phyloP scores from a whole-genome alignment of 2,329 filamentous ascomycete genomes.

The Fusarium keratoplasticum region DNA sequence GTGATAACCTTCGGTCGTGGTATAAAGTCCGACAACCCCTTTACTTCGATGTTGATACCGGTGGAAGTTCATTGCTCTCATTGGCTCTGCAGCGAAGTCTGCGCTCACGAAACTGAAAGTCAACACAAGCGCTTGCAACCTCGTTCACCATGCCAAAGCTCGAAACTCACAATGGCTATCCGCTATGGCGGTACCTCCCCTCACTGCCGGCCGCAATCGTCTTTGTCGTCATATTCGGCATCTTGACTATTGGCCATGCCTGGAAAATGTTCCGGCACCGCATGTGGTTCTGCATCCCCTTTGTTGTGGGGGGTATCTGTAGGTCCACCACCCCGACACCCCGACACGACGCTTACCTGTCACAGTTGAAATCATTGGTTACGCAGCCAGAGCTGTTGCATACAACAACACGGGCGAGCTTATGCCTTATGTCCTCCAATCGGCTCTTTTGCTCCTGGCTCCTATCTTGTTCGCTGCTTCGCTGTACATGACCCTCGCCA shows the following conservation, averaged over 20 bases:
- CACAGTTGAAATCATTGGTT: neutral
- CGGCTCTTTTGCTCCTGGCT: slow-evolving; percentile 55
- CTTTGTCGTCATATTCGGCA: slow-evolving; percentile 58
- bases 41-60: neutral
- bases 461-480: slow-evolving; percentile 59
- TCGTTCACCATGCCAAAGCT: slow-evolving; percentile 29
- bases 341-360: neutral
- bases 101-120: neutral
- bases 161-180: slow-evolving; percentile 39
- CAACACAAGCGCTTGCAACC: neutral
- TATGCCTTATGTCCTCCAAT: slow-evolving; percentile 52
- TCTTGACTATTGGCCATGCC: slow-evolving; percentile 54
- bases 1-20: neutral
- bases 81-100: neutral
- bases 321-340: neutral
- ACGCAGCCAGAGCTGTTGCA: neutral
- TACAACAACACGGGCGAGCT: neutral
- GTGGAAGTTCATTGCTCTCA: neutral
- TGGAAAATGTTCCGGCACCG: slow-evolving; percentile 55
- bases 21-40: neutral
- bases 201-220: slow-evolving; percentile 58
- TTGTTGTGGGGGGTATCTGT: slow-evolving; percentile 56
- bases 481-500: slow-evolving; percentile 59
- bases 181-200: slow-evolving; percentile 50
- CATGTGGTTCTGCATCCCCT: slow-evolving; percentile 62